These are phyloP conservation scores for Globisporangium mamillatum DNA, from an alignment of 352 stramenopile genomes.

Conservation along the genomic window DNA sequence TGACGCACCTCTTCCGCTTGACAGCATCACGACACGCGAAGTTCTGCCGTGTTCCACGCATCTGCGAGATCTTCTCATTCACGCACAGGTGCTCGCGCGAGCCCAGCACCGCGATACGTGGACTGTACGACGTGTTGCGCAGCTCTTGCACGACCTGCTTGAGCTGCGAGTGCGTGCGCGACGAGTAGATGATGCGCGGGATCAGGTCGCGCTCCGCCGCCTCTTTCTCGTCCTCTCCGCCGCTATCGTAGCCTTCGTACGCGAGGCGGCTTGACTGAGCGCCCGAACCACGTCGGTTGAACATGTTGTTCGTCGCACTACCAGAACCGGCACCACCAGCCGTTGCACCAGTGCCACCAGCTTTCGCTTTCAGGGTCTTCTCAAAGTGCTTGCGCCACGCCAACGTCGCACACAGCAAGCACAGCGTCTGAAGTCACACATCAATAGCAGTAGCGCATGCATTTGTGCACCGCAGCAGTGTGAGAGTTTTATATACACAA, in stretches of 20 bases:
- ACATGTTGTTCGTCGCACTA: constrained; percentile 9
- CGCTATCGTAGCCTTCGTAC: constrained; percentile 50
- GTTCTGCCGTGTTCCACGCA: constrained; percentile 86
- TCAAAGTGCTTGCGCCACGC: constrained; percentile 90
- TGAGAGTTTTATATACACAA: background rate
- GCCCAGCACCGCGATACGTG: constrained; percentile 87
- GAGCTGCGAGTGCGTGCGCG: constrained; percentile 97
- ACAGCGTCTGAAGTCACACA: constrained; percentile 85
- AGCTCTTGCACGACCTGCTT: constrained; percentile 97
- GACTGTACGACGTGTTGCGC: constrained; percentile 93
- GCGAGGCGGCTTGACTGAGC: constrained; percentile 20
- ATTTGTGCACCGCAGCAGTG: background rate
- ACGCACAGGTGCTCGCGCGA: constrained; percentile 97
- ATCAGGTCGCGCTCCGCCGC: constrained; percentile 37
- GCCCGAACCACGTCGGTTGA: constrained; percentile 10
- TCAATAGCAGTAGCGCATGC: background rate
- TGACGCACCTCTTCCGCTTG: constrained; percentile 78
- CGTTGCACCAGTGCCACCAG: background rate
- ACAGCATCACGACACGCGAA: constrained; percentile 83
- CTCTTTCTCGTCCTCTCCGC: constrained; percentile 21
- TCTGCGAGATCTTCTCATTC: constrained; percentile 90
- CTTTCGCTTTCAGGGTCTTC: constrained; percentile 34
- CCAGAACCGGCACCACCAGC: background rate
- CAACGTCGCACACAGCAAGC: constrained; percentile 93
- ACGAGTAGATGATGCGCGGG: constrained; percentile 97